These are phyloP conservation scores for Suillus brevipes DNA, from an alignment of 768 basidiomycete genomes.

Conservation along the genomic window DNA sequence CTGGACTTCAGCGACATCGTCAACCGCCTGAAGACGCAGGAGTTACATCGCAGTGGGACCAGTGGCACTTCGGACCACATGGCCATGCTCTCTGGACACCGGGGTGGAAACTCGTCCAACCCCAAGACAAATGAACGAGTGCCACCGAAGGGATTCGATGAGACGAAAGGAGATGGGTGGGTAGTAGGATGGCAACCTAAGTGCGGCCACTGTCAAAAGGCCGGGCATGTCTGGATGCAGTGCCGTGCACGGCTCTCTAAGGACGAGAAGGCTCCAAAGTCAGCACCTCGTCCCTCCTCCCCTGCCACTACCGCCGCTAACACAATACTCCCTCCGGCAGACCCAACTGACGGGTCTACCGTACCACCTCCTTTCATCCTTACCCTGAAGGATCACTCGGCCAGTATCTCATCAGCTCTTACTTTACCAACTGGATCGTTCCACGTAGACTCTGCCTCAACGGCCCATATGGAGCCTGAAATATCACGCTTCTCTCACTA, in stretches of 20 bases:
- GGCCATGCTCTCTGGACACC: neutral
- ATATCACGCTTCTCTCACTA: neutral
- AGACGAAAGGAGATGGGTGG: neutral
- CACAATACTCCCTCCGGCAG: neutral
- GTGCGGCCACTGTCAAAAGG: neutral
- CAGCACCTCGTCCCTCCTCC: neutral
- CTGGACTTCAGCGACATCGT: neutral
- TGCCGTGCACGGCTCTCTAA: neutral
- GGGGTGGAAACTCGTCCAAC: neutral
- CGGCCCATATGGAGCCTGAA: neutral
- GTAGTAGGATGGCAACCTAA: neutral
- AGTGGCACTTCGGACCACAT: neutral
- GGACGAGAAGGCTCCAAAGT: neutral
- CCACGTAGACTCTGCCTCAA: neutral
- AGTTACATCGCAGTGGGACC: neutral
- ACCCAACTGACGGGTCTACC: neutral
- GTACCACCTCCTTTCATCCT: neutral
- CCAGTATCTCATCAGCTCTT: neutral
- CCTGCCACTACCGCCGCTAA: neutral
- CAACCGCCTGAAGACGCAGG: neutral
- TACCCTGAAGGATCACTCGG: neutral
- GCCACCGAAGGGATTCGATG: neutral
- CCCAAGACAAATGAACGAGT: neutral
- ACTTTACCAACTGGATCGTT: rapidly evolving
- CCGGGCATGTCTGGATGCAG: neutral